A percentile compares a stretch with the other conserved stretches of the same genome.
Evolutionary conservation across 148 eudicot genomes (phyloP).

Genomic region (Rhododendron molle): DNA sequence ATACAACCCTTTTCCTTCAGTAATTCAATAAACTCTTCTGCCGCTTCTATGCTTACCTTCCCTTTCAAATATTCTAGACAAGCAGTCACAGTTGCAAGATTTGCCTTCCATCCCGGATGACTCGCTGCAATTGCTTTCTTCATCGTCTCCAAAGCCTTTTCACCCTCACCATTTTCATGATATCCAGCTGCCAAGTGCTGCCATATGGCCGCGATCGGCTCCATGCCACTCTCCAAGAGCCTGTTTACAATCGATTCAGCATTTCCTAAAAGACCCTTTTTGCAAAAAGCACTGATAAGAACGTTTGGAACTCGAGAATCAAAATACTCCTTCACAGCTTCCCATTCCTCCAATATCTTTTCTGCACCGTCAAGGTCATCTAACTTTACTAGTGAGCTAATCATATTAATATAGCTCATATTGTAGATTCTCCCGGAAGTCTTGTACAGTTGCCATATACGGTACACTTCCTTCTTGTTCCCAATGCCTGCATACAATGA

Average conservation of each 20-base stretch:
- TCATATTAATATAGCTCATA: slow-evolving; percentile 23
- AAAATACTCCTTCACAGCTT: slow-evolving; percentile 3
- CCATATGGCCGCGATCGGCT: slow-evolving; percentile 29
- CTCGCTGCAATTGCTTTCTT: slow-evolving; percentile 20
- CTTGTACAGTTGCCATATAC: slow-evolving; percentile 31
- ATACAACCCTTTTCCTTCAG: slow-evolving; percentile 1
- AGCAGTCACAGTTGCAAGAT: slow-evolving; percentile 15
- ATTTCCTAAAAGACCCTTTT: slow-evolving; percentile 27
- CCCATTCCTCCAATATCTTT: slow-evolving; percentile 38
- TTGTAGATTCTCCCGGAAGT: slow-evolving; percentile 15
- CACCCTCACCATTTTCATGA: slow-evolving; percentile 22
- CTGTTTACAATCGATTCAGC: slow-evolving; percentile 25
- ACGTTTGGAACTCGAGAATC: slow-evolving; percentile 33
- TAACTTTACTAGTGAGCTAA: slow-evolving; percentile 27
- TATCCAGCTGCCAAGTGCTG: slow-evolving; percentile 35
- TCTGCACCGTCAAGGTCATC: slow-evolving; percentile 36
- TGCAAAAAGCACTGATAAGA: slow-evolving; percentile 31
- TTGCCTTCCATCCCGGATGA: slow-evolving; percentile 11
- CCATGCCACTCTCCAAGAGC: slow-evolving; percentile 15
- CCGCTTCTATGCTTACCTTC: slow-evolving; percentile 21
- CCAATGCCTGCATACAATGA: slow-evolving; percentile 26
- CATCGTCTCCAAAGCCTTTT: slow-evolving; percentile 30
- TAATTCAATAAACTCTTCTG: slow-evolving; percentile 10
- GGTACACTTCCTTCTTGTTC: slow-evolving; percentile 30
- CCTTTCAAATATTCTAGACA: slow-evolving; percentile 29